A percentile compares a stretch with the other conserved stretches of the same genome.
These are phyloP conservation scores for Neurospora sp. DNA, from an alignment of 495 filamentous ascomycete species.

Conservation along the genomic window DNA sequence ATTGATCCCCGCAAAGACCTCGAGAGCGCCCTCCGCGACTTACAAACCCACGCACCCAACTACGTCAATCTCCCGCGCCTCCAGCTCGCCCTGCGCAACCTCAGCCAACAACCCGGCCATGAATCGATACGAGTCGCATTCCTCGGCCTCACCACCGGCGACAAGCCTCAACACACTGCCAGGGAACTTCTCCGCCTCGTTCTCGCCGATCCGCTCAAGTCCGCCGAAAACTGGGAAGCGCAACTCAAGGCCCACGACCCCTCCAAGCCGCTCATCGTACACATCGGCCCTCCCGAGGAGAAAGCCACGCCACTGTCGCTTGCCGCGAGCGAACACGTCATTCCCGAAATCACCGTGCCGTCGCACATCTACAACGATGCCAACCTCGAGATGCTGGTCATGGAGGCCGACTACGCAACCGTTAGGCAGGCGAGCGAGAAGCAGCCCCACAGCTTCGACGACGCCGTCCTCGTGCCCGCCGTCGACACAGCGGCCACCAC, in stretches of 20 bases:
- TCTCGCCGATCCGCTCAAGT: slow-evolving; percentile 66
- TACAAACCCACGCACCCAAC: slow-evolving; percentile 51
- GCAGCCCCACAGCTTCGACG: slow-evolving; percentile 27
- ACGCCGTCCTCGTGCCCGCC: slow-evolving; percentile 60
- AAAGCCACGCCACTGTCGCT: slow-evolving; percentile 6
- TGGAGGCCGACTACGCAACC: slow-evolving; percentile 37
- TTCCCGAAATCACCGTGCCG: slow-evolving; percentile 46
- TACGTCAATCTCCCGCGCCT: slow-evolving; percentile 67
- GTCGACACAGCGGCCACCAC: slow-evolving; percentile 56
- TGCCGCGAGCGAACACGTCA: slow-evolving; percentile 18
- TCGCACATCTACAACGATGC: slow-evolving; percentile 56
- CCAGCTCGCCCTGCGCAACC: slow-evolving; percentile 66
- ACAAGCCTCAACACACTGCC: slow-evolving; percentile 20
- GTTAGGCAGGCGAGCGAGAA: slow-evolving; percentile 22
- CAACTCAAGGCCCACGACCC: slow-evolving; percentile 42
- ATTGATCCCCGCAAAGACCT: slow-evolving; percentile 38
- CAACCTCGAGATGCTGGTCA: slow-evolving; percentile 72
- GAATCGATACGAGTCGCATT: slow-evolving; percentile 63
- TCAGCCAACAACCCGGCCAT: slow-evolving; percentile 50
- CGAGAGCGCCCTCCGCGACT: slow-evolving; percentile 47
- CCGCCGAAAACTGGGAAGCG: slow-evolving; percentile 60
- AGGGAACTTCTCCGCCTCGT: slow-evolving; percentile 57
- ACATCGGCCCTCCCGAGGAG: slow-evolving; percentile 20
- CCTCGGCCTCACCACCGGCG: slow-evolving; percentile 30
- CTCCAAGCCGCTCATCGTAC: slow-evolving; percentile 35